A percentile compares a stretch with the other conserved stretches of the same genome.
Conservation (phyloP, 2,329 filamentous ascomycete species). For the Neophaeococcomyces aloes region DNA sequence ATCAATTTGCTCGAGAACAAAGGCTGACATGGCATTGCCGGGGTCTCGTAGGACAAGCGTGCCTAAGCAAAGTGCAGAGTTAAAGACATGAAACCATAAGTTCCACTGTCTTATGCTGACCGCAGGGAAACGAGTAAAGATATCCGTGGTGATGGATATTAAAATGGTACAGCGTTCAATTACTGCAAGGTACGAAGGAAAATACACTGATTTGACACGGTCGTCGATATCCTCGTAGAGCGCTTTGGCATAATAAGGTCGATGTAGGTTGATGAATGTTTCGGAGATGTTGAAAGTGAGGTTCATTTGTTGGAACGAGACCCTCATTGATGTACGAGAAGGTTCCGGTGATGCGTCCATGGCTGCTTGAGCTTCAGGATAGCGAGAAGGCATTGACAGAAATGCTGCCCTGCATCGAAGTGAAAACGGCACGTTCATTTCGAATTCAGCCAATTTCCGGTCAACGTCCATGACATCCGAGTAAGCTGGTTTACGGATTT, state of each 20-base stretch:
- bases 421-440: slow-evolving; percentile 8
- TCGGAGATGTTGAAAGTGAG: slow-evolving; percentile 11
- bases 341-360: slow-evolving; percentile 10
- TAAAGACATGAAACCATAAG: slow-evolving; percentile 10
- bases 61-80: slow-evolving; percentile 10
- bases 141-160: slow-evolving; percentile 8
- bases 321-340: slow-evolving; percentile 9
- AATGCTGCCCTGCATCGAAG: slow-evolving; percentile 10
- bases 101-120: slow-evolving; percentile 10
- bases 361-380: slow-evolving; percentile 7
- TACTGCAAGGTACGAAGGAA: slow-evolving; percentile 9
- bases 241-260: slow-evolving; percentile 11
- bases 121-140: slow-evolving; percentile 8
- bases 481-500: slow-evolving; percentile 10
- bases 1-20: slow-evolving; percentile 10
- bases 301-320: slow-evolving; percentile 11
- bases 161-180: slow-evolving; percentile 9
- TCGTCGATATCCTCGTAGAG: slow-evolving; percentile 9
- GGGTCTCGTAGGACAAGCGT: slow-evolving; percentile 9
- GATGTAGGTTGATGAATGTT: slow-evolving; percentile 11
- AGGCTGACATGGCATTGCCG: slow-evolving; percentile 8
- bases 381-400: slow-evolving; percentile 11
- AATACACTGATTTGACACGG: slow-evolving; percentile 4
- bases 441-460: slow-evolving; percentile 9
- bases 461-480: slow-evolving; percentile 7